These are phyloP conservation scores for Nitzschia putrida DNA, from an alignment of 108 stramenopile genomes.

Conservation along the genomic window DNA sequence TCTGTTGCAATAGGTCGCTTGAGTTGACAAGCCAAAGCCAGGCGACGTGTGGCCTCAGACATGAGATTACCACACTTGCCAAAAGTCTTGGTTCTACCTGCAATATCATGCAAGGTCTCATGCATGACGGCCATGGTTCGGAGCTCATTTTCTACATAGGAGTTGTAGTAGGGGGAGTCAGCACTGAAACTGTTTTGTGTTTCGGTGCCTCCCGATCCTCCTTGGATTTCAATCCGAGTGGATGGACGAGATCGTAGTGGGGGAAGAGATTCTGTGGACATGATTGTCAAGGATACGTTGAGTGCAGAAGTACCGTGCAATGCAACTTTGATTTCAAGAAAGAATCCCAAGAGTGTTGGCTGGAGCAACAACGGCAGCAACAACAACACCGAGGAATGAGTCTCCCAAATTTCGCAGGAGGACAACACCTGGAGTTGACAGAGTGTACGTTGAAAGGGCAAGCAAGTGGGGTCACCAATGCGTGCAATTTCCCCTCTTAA, in stretches of 20 bases:
- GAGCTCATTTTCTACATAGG: slow-evolving; percentile 81
- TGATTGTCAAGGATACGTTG: too few relatives aligned
- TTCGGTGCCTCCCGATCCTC: slow-evolving; percentile 15
- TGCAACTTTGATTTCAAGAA: too few relatives aligned
- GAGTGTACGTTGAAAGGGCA: too few relatives aligned
- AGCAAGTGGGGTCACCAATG: too few relatives aligned
- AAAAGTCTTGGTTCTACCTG: slow-evolving; percentile 75
- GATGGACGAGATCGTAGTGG: not conserved
- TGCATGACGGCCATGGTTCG: slow-evolving; percentile 63
- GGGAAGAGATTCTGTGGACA: not conserved
- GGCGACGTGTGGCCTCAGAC: slow-evolving; percentile 79
- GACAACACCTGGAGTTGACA: too few relatives aligned
- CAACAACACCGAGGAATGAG: too few relatives aligned
- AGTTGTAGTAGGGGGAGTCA: slow-evolving; percentile 81
- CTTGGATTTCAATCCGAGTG: slow-evolving; percentile 10
- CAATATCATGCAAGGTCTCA: slow-evolving; percentile 75
- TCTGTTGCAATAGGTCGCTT: slow-evolving; percentile 34
- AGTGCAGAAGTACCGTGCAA: too few relatives aligned
- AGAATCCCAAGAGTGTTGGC: too few relatives aligned
- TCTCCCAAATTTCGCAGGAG: too few relatives aligned
- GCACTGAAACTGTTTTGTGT: slow-evolving; percentile 69
- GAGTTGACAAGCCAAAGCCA: slow-evolving; percentile 70
- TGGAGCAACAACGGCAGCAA: too few relatives aligned
- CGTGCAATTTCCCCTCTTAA: too few relatives aligned
- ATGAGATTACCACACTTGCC: slow-evolving; percentile 80